phyloP scores from a whole-genome alignment of 345 rosid species.

The Adansonia digitata region DNA sequence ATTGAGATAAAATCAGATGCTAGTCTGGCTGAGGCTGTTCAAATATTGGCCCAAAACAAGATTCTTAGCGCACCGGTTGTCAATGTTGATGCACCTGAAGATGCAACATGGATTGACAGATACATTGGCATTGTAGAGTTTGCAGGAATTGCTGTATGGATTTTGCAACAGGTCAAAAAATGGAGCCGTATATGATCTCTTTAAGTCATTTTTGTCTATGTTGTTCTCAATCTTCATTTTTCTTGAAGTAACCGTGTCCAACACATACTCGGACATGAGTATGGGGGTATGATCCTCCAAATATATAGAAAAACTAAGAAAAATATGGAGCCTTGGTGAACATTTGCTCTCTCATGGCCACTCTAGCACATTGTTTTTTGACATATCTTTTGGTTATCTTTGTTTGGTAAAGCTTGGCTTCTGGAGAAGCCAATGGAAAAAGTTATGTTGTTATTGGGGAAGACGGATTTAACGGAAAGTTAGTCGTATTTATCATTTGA shows the following conservation, averaged over 20 bases:
- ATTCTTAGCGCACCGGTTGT: constrained; percentile 84
- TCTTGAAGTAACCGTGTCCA: too few relatives aligned
- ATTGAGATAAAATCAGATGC: constrained; percentile 82
- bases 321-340: too few relatives aligned
- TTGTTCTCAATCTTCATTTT: too few relatives aligned
- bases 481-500: background rate
- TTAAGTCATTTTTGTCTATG: too few relatives aligned
- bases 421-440: background rate
- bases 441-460: background rate
- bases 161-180: constrained; percentile 71
- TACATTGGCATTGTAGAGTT: constrained; percentile 93
- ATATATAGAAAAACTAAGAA: too few relatives aligned
- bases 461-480: background rate
- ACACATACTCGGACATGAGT: too few relatives aligned
- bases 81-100: constrained; percentile 75
- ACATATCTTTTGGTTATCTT: background rate
- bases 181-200: background rate
- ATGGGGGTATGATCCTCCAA: too few relatives aligned
- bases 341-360: background rate
- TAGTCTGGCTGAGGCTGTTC: constrained; percentile 84
- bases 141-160: constrained; percentile 96
- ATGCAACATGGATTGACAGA: constrained; percentile 89
- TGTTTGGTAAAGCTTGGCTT: background rate
- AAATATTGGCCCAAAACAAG: constrained; percentile 54
- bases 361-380: background rate